Percentiles rank a stretch among this genome's conserved stretches.
Evolutionary conservation across 2,329 filamentous ascomycete species (phyloP).

Genomic region (Xylaria hypoxylon): DNA sequence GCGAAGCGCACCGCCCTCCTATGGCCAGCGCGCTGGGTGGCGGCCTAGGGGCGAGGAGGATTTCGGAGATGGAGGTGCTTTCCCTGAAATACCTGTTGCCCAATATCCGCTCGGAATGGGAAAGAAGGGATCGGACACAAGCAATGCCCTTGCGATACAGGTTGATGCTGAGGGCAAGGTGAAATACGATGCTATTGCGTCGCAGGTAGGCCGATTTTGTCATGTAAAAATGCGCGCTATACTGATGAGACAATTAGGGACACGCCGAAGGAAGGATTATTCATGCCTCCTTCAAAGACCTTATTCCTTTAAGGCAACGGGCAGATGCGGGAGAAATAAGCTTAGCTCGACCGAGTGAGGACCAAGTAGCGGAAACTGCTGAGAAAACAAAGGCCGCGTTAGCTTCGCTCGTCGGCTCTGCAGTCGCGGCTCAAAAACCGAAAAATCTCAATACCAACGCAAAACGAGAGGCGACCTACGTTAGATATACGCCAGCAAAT

Average conservation of each 20-base stretch:
- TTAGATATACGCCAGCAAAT: conserved; percentile 93
- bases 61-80: conserved; percentile 95
- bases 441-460: conserved; percentile 91
- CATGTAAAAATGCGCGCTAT: background rate
- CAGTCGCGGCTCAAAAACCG: conserved; percentile 91
- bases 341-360: conserved; percentile 83
- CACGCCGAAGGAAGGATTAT: conserved; percentile 87
- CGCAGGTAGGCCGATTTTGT: conserved; percentile 54
- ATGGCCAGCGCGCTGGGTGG: conserved; percentile 90
- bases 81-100: conserved; percentile 91
- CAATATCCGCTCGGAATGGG: conserved; percentile 98
- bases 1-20: conserved; percentile 86
- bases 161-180: conserved; percentile 93
- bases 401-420: conserved; percentile 82
- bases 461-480: conserved; percentile 88
- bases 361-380: conserved; percentile 84
- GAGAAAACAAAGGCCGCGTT: conserved; percentile 90
- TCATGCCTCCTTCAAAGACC: conserved; percentile 94
- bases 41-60: conserved; percentile 88
- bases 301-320: conserved; percentile 92
- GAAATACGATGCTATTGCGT: conserved; percentile 95
- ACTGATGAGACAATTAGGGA: conserved; percentile 62
- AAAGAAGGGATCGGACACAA: conserved; percentile 76
- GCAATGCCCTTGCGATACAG: conserved; percentile 91
- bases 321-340: conserved; percentile 94